Evolutionary conservation across 83 land plant genomes (phyloP), one percentile per base, ranked within the genome.

Genomic region (Thuja plicata): DNA sequence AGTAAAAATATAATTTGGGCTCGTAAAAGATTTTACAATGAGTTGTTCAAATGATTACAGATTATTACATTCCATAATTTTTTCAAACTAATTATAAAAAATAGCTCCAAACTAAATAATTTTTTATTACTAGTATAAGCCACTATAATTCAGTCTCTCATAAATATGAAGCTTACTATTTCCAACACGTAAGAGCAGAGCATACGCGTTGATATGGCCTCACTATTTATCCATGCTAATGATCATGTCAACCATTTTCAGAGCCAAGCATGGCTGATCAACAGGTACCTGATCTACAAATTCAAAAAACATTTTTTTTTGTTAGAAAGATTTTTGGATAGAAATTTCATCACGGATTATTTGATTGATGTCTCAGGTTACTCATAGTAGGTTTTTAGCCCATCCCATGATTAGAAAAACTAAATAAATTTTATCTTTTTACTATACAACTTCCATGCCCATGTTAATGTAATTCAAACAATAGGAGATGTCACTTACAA

Each of bases 211-310:
- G 27, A 66, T 66, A 46, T 5, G 24, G 5, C n/a, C 1, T 66
- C 71, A 66, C 71, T 66, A 30, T 27, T 7, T 66, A 2, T 10
- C 71, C 71, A 24, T 78, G 82, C 8, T 30, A 48, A 94, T 91
- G 71, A 94, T 92, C 54, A 87, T 87, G 27, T 86, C 90, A 16
- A 93, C 86, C 94, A 94, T 94, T 90, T 92, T 89, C 88, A 95
- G 87, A 85, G 94, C 89, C 24, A 92, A 16, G 80, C 96, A 95
- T 15, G 95, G 95, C 41, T 95, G 93, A 80, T 94, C 95, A 24
- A 92, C 90, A 8, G 96, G 96, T 5, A 94, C 96, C 96, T 95
- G 94, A 71, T 16, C 34, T 30, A 32, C 62, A 24, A 30, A 48
- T 8, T 50, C 74, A 66, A 85, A n/a, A 86, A 8, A 45, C 71